Evolutionary conservation across 352 stramenopile genomes (phyloP), one percentile per base, ranked within the genome.

Genomic region (Saprolegnia parasitica): DNA sequence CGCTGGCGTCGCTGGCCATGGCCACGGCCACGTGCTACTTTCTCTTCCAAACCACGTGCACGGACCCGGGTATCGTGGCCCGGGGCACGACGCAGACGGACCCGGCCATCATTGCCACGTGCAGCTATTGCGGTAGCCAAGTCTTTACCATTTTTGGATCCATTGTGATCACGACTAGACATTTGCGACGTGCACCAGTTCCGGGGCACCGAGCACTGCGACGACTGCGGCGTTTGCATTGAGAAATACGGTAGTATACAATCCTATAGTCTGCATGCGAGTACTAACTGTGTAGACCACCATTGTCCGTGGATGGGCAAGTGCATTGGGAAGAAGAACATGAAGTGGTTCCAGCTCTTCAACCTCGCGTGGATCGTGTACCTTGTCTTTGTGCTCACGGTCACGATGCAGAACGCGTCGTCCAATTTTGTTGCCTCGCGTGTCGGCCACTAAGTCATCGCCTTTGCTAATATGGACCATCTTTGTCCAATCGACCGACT

Each of bases 231-330:
- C 68, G 88, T 98, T 46, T 98, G 94, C 71, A 83, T 98, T 32
- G 88, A 85, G 73, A 83, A 82, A 6, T 87, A 88, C 56, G 62
- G 62, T 68, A 67, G n/a, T n/a, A n/a, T n/a, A n/a, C n/a, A n/a
- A n/a, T n/a, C n/a, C n/a, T n/a, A n/a, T n/a, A n/a, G n/a, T n/a
- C n/a, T n/a, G n/a, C n/a, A n/a, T n/a, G n/a, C n/a, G n/a, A n/a
- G n/a, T n/a, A n/a, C n/a, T n/a, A n/a, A n/a, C n/a, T n/a, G 23
- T 18, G 29, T 57, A 58, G 82, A 93, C 52, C 94, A 98, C 78
- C 90, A 98, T 72, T 98, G 91, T 77, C 91, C 93, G 39, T 98
- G 90, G 89, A 97, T 97, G 87, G 90, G 92, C 56, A 98, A 96
- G 58, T 97, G 90, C 73, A 97, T 98, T 72, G 93, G 91, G 20